Evolutionary conservation across 495 filamentous ascomycete genomes (phyloP).

Genomic region (Penicillium paxilli): DNA sequence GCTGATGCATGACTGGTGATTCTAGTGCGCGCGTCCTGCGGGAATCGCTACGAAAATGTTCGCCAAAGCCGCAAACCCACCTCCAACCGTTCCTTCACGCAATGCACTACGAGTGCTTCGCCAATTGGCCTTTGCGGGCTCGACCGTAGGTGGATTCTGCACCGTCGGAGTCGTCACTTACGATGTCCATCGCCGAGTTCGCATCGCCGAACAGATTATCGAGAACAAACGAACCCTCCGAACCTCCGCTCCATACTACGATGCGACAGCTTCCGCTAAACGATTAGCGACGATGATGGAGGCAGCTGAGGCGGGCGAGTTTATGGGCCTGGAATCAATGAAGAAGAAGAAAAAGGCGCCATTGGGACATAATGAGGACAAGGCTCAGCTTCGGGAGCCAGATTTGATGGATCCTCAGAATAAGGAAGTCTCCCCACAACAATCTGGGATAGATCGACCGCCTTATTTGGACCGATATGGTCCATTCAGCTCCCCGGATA

Average conservation of each 20-base stretch:
- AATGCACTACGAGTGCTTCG: slow-evolving; percentile 48
- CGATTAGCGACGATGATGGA: slow-evolving; percentile 43
- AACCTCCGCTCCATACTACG: slow-evolving; percentile 44
- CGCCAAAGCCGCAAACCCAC: slow-evolving; percentile 28
- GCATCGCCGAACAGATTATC: slow-evolving; percentile 43
- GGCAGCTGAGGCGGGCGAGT: slow-evolving; percentile 44
- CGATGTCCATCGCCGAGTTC: slow-evolving; percentile 42
- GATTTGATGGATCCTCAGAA: not conserved
- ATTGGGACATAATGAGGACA: slow-evolving; percentile 11
- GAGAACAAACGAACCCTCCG: slow-evolving; percentile 46
- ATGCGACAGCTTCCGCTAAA: slow-evolving; percentile 43
- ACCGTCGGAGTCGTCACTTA: slow-evolving; percentile 43
- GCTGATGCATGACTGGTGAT: slow-evolving; percentile 24
- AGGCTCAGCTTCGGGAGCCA: not conserved
- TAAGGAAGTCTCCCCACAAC: not conserved
- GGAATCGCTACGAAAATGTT: slow-evolving; percentile 34
- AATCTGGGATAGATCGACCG: not conserved
- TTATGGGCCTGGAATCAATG: slow-evolving; percentile 37
- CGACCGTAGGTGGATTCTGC: slow-evolving; percentile 41
- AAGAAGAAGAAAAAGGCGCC: slow-evolving; percentile 32
- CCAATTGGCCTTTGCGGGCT: slow-evolving; percentile 43
- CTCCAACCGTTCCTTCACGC: slow-evolving; percentile 41
- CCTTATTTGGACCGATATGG: not conserved
- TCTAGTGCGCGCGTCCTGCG: slow-evolving; percentile 28
- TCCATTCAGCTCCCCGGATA: not conserved